Evolutionary conservation across 768 basidiomycete species (phyloP), one percentile per base, ranked within the genome.

Genomic region (Boletus sp.): DNA sequence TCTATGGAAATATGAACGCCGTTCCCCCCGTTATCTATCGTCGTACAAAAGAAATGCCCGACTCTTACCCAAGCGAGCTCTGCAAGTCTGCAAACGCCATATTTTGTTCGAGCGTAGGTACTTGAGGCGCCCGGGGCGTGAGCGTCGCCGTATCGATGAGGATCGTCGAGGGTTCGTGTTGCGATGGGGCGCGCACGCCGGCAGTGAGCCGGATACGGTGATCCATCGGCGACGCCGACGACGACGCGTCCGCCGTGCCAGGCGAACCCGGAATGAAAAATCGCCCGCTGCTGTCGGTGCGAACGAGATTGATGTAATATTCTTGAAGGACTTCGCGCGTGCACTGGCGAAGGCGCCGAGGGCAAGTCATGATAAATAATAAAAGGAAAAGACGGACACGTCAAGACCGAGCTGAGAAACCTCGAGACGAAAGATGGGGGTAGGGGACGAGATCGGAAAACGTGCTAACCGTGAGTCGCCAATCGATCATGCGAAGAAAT

Each of bases 241-340:
- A 14, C 32, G 47, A 48, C 47, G 20, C 11, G 47, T 84, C 83
- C 50, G 71, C 70, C 42, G 57, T n/a, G 62, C 58, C 45, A 55
- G 66, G 71, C 40, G 77, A 67, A 20, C 83, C 82, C 35, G 71
- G 71, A 65, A 88, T 79, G 59, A 76, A 71, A 67, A 79, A 90
- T 55, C 72, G 74, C 58, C 83, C 84, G 24, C 75, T 75, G 70
- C 84, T 88, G 71, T 95, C 89, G 11, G 92, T 92, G 55, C 89
- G 84, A 56, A 94, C 89, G 68, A 98, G 89, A 70, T 91, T 96
- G 76, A 90, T 79, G 78, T 96, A 97, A 75, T 96, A 98, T 66
- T 92, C 87, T 73, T 97, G 91, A 41, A 97, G 83, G 64, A 92
- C 80, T 64, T 95, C 92, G 60, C 89, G 84, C 20, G 91, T 93